A percentile compares a stretch with the other conserved stretches of the same genome.
Conservation (phyloP, 345 rosid genomes). For the Eucalyptus fibrosa region DNA sequence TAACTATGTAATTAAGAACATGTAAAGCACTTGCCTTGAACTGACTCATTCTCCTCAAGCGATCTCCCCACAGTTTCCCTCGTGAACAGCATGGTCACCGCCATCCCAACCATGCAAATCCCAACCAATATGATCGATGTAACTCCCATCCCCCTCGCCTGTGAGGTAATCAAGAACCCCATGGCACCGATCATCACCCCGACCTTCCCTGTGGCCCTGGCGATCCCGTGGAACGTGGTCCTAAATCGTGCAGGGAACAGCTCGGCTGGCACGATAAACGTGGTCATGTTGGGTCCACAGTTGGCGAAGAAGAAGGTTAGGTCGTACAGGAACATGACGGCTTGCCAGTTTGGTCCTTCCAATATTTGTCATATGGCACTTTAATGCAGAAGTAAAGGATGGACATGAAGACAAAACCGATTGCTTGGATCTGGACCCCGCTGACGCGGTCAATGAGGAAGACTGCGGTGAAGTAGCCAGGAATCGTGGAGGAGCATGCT, state of each 20-base stretch:
- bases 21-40: not conserved
- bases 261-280: constrained; percentile 5
- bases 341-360: no score
- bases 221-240: constrained; percentile 61
- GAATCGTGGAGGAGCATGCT: not conserved
- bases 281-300: no score
- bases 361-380: no score
- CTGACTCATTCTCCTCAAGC: constrained; percentile 31
- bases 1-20: not conserved
- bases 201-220: constrained; percentile 53
- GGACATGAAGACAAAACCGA: no score
- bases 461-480: not conserved
- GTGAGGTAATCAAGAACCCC: constrained; percentile 37
- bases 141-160: constrained; percentile 19
- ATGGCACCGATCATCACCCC: constrained; percentile 52
- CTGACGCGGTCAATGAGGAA: no score
- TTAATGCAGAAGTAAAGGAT: no score
- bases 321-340: no score
- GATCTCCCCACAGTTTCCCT: constrained; percentile 64
- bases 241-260: constrained; percentile 72
- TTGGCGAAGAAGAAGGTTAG: no score
- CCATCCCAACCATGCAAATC: not conserved
- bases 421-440: no score
- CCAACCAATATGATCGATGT: not conserved
- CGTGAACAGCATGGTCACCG: constrained; percentile 19